Evolutionary conservation across 164 flowering plant genomes (phyloP), one percentile per base, ranked within the genome.

Genomic region (Stephania yunnanensis): DNA sequence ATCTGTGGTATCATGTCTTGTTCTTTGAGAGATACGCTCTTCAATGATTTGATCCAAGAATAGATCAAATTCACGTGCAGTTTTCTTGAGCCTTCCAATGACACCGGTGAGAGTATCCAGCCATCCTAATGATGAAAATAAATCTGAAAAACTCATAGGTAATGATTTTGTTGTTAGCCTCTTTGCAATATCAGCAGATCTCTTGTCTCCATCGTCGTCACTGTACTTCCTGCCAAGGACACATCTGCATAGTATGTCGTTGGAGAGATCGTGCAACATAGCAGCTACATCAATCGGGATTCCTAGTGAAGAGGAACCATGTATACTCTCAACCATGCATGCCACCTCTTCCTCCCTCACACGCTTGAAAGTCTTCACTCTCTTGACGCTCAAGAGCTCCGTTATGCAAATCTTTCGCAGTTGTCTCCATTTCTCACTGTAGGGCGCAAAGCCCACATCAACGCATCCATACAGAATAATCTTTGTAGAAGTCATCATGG

Each of bases 391-490:
- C 13, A 81, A 63, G 7, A 82, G 75, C 69, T 78, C 80, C 1
- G 74, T 48, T 1, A 82, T 75, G 11, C 72, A 73, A 4, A 80
- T 74, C 71, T 81, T 82, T 19, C 71, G 74, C 52, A 80, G 25
- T 48, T 82, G 70, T 22, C 84, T 76, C 86, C 86, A 84, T n/a
- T 78, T 71, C 25, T 82, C 81, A 36, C 83, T 84, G 53, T 84
- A 82, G 1, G 84, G 82, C 19, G 81, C 71, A 50, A 55, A 22
- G 0, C 68, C 12, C 5, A 84, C 31, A 45, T 78, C 79, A 10
- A 64, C 77, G 17, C 66, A 30, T 30, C 50, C 74, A 68, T 80
- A 84, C 1, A 75, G 46, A 17, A 82, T 65, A 45, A 19, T 76
- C 22, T 74, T 70, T 12, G 69, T 11, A 5, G 45, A 65, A 17